Evolutionary conservation across 495 filamentous ascomycete species (phyloP), one percentile per base, ranked within the genome.

Genomic region (Talaromyces wortmannii): DNA sequence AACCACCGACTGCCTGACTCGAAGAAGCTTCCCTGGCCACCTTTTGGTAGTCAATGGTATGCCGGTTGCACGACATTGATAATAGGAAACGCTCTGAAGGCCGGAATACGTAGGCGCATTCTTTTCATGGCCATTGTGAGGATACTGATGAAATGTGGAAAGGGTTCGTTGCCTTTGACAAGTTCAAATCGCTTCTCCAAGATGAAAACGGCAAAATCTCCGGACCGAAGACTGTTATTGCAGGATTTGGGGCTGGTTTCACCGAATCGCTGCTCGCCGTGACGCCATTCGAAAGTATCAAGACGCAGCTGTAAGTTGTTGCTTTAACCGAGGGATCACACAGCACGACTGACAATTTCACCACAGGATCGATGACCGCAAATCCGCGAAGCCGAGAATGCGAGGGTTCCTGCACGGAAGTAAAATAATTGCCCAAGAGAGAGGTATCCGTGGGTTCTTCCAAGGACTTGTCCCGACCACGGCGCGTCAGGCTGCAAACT

Each of bases 161-260:
- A 95, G 89, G 90, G 58, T 98, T 98, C 62, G 90, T 96, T 55
- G 91, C 94, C 23, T 98, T 97, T 69, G 94, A 98, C 73, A 84
- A 84, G 53, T 95, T 95, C 73, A 96, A 92, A 70, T 76, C 78
- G 15, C 64, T 95, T 17, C 82, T 98, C 3, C 80, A 86, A 61
- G 91, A 97, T 73, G 83, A 85, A 55, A 78, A 89, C 55, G 95
- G 95, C 58, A 92, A 92, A 56, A 85, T 97, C 33, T 91, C 90
- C 3, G 92, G 94, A 2, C 92, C 92, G 4, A 79, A 83, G 57
- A 97, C 91, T 8, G 94, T 97, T 8, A 80, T 97, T 55, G 91
- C 92, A 36, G 94, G 94, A 6, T 95, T 98, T 67, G 90, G 92
- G 52, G 94, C 94, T 23, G 94, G 94, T 15, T 87, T 94, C 57